Percentiles rank a stretch among this genome's conserved stretches.
These are phyloP conservation scores for Cyclotella atomus DNA, from an alignment of 108 stramenopile species.

Conservation along the genomic window DNA sequence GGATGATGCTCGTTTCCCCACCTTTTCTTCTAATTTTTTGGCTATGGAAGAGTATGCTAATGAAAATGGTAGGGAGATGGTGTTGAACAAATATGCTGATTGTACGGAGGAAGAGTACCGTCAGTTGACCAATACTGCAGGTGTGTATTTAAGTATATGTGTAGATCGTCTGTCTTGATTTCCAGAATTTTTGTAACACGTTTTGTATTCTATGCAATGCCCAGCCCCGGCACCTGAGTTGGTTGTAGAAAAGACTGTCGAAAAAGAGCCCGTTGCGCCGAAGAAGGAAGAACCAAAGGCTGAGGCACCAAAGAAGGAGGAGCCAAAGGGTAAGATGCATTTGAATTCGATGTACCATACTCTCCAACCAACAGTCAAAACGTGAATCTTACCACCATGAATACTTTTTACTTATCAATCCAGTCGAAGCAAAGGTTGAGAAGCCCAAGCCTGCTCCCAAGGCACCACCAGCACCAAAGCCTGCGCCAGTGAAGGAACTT, in stretches of 20 bases:
- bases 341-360: neutral
- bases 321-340: neutral
- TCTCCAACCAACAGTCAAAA: too few species aligned
- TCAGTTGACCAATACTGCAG: conserved; percentile 38
- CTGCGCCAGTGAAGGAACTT: conserved; percentile 53
- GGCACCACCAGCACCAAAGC: conserved; percentile 14
- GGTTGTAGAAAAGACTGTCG: conserved; percentile 22
- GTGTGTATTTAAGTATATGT: conserved; percentile 2
- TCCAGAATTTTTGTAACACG: too few species aligned
- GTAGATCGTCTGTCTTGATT: neutral
- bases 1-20: conserved; percentile 75
- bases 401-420: neutral
- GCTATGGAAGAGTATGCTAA: conserved; percentile 87
- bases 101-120: conserved; percentile 71
- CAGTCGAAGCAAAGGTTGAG: conserved; percentile 9
- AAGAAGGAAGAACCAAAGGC: conserved; percentile 38
- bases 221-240: conserved; percentile 45
- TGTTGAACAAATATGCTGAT: conserved; percentile 68
- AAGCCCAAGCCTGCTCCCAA: conserved; percentile 39
- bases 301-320: conserved; percentile 6
- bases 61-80: conserved; percentile 76
- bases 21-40: conserved; percentile 77
- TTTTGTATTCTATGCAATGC: too few species aligned
- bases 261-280: conserved; percentile 10
- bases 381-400: too few species aligned